Percentiles rank a stretch among this genome's conserved stretches.
Conservation (phyloP, 371 early-diverging fungal genomes). For the Mortierella sp. region DNA sequence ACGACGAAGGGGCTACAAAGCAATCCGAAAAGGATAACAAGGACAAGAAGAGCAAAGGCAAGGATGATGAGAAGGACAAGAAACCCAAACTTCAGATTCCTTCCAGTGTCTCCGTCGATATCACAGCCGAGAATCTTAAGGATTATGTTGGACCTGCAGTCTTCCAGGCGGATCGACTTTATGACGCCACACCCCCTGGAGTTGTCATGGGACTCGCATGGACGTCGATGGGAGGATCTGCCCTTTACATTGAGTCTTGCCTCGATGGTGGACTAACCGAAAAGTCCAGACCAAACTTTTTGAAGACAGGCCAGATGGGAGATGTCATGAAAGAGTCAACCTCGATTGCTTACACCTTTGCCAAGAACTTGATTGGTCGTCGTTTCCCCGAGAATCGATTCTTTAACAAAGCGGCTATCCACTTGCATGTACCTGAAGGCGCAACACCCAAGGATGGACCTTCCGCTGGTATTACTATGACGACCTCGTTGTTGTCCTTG, state of each 20-base stretch:
- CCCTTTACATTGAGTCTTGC: slow-evolving; percentile 95
- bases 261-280: slow-evolving; percentile 79
- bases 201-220: slow-evolving; percentile 98
- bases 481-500: slow-evolving; percentile 91
- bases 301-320: slow-evolving; percentile 95
- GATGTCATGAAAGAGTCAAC: slow-evolving; percentile 99
- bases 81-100: slow-evolving; percentile 62
- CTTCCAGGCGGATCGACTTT: slow-evolving; percentile 91
- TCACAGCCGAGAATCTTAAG: slow-evolving; percentile 79
- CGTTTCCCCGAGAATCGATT: slow-evolving; percentile 87
- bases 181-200: slow-evolving; percentile 91
- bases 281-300: slow-evolving; percentile 77
- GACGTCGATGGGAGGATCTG: slow-evolving; percentile 95
- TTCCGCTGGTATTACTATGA: slow-evolving; percentile 96
- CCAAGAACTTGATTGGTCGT: slow-evolving; percentile 81
- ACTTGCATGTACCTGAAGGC: slow-evolving; percentile 98
- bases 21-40: slow-evolving; percentile 19
- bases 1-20: slow-evolving; percentile 32
- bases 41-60: slow-evolving; percentile 18
- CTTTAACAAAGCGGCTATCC: slow-evolving; percentile 90
- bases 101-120: slow-evolving; percentile 68
- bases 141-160: slow-evolving; percentile 94
- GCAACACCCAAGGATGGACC: slow-evolving; percentile 99
- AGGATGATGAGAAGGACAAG: slow-evolving; percentile 15
- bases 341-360: slow-evolving; percentile 94